These are phyloP conservation scores for Capronia coronata DNA, from an alignment of 2,329 filamentous ascomycete genomes.

Conservation along the genomic window DNA sequence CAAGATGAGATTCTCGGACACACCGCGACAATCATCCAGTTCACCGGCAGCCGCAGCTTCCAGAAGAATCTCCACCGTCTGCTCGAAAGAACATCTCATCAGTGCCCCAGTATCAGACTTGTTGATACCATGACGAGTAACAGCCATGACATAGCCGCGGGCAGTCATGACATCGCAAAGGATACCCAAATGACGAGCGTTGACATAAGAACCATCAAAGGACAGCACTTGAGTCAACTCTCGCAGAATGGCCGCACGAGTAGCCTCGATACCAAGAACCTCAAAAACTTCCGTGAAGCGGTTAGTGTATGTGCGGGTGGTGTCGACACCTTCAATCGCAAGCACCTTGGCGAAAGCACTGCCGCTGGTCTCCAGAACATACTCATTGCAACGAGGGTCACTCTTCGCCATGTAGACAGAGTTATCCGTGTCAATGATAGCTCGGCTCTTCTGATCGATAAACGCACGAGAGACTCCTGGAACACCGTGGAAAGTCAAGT, in stretches of 20 bases:
- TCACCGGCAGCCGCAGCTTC: slow-evolving; percentile 93
- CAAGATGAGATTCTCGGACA: slow-evolving; percentile 98
- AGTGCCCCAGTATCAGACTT: slow-evolving; percentile 93
- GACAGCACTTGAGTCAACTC: slow-evolving; percentile 90
- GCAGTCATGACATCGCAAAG: slow-evolving; percentile 98
- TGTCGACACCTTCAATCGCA: slow-evolving; percentile 79
- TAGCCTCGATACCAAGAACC: slow-evolving; percentile 93
- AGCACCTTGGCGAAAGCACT: slow-evolving; percentile 80
- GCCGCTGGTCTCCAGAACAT: slow-evolving; percentile 92
- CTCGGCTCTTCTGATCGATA: slow-evolving; percentile 71
- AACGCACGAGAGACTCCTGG: slow-evolving; percentile 84
- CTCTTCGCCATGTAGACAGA: slow-evolving; percentile 67
- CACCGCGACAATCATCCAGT: slow-evolving; percentile 93
- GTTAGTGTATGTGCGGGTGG: slow-evolving; percentile 83
- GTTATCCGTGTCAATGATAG: slow-evolving; percentile 63
- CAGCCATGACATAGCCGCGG: slow-evolving; percentile 85
- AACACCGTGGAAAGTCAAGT: slow-evolving; percentile 84
- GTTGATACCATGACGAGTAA: slow-evolving; percentile 98
- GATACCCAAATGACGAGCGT: slow-evolving; percentile 92
- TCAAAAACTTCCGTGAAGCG: slow-evolving; percentile 91
- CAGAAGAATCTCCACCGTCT: slow-evolving; percentile 95
- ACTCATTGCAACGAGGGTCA: slow-evolving; percentile 73
- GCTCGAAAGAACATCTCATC: slow-evolving; percentile 99
- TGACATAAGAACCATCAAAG: slow-evolving; percentile 99
- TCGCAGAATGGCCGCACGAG: slow-evolving; percentile 74